Conservation (phyloP, 2,329 filamentous ascomycete genomes). For the Colletotrichum scovillei region DNA sequence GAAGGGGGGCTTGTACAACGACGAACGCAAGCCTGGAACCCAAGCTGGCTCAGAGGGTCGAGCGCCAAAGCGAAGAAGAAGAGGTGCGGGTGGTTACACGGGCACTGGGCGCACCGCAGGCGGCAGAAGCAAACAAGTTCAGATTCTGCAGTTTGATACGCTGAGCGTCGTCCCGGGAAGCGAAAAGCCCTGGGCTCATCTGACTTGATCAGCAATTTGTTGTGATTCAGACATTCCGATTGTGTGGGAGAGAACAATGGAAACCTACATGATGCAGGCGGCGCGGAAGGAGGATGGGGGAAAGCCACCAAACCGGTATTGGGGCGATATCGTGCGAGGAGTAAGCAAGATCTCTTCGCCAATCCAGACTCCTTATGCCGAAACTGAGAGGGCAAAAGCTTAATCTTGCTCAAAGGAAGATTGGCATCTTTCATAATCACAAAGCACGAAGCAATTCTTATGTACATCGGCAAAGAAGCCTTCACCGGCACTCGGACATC, state of each 20-base stretch:
- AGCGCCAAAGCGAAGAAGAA: slow-evolving; percentile 4
- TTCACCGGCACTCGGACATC: not conserved
- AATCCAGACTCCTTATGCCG: not conserved
- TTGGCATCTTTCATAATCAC: not conserved
- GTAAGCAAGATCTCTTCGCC: not conserved
- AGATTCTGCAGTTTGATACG: slow-evolving; percentile 29
- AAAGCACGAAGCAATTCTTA: not conserved
- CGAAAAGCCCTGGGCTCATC: slow-evolving; percentile 26
- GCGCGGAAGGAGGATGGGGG: not conserved
- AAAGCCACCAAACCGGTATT: not conserved
- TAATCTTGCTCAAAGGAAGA: not conserved
- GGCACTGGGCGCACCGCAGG: not conserved
- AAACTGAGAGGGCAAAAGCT: not conserved
- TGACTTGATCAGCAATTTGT: slow-evolving; percentile 31
- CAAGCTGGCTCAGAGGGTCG: not conserved
- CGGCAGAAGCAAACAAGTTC: slow-evolving; percentile 17
- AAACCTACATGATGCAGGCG: slow-evolving; percentile 2
- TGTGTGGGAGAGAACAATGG: slow-evolving; percentile 1
- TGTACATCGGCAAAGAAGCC: not conserved
- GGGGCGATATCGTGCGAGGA: not conserved
- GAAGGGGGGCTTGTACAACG: not conserved
- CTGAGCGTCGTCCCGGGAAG: slow-evolving; percentile 22
- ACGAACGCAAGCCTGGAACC: not conserved
- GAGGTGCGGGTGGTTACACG: slow-evolving; percentile 3
- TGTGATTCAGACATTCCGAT: slow-evolving; percentile 27